phyloP scores from a whole-genome alignment of 2,329 filamentous ascomycete species.

The Colletotrichum sp. region DNA sequence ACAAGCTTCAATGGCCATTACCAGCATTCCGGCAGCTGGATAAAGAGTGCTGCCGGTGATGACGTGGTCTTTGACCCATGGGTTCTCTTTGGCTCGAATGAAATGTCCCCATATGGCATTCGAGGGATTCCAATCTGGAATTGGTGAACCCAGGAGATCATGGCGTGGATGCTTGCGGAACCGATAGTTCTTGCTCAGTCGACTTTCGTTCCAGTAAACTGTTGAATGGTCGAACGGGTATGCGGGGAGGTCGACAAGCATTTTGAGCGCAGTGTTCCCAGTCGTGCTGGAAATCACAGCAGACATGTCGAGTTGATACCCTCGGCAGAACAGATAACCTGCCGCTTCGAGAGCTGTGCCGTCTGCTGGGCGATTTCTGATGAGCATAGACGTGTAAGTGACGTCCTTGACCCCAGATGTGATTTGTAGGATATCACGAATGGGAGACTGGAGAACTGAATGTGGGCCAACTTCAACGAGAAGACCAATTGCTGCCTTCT shows the following conservation, averaged over 20 bases:
- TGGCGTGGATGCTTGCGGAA: background rate
- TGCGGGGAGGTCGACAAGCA: conserved; percentile 48
- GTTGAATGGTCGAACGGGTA: conserved; percentile 59
- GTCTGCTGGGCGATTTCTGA: background rate
- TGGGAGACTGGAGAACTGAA: background rate
- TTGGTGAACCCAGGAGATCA: background rate
- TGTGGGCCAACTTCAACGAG: background rate
- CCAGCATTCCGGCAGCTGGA: conserved; percentile 24
- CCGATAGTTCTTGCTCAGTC: background rate
- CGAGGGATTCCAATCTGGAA: background rate
- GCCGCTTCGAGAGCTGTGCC: background rate
- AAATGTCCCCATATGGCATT: conserved; percentile 36
- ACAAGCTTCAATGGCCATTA: background rate
- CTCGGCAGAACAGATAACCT: background rate
- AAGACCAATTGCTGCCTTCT: background rate
- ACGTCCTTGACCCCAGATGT: too few relatives aligned
- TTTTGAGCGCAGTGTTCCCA: background rate
- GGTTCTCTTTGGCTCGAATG: conserved; percentile 25
- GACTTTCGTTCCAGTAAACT: conserved; percentile 31
- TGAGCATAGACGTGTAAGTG: background rate
- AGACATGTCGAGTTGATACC: background rate
- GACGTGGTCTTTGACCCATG: conserved; percentile 45
- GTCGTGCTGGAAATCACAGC: background rate
- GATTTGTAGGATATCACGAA: background rate
- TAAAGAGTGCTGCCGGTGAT: conserved; percentile 36